Conservation (phyloP, 805 yeast genomes). For the Candida ovalis region DNA sequence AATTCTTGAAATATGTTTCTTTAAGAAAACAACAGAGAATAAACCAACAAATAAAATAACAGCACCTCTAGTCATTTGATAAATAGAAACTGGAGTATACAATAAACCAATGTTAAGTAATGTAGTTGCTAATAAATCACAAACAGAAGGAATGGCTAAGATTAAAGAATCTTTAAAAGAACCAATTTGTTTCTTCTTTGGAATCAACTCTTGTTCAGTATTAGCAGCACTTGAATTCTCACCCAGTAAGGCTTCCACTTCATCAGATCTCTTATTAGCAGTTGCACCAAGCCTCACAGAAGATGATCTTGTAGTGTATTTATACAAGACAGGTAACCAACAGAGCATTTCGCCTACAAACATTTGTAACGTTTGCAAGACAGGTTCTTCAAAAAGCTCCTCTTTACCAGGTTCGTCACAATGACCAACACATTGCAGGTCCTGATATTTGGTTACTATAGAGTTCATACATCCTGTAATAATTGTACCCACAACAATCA, state of each 20-base stretch:
- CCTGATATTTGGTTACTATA: conserved; percentile 70
- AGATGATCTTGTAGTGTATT: conserved; percentile 1
- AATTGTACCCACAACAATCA: conserved; percentile 49
- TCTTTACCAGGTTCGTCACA: conserved; percentile 48
- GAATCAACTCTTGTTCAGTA: not conserved
- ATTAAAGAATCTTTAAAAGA: conserved; percentile 29
- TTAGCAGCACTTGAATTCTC: not conserved
- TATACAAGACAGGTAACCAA: conserved; percentile 31
- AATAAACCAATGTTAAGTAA: conserved; percentile 71
- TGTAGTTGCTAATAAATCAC: conserved; percentile 73
- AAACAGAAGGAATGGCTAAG: conserved; percentile 59
- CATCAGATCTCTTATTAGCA: conserved; percentile 2
- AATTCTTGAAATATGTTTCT: conserved; percentile 47
- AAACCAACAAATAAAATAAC: conserved; percentile 72
- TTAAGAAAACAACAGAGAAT: conserved; percentile 60
- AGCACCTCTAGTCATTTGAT: conserved; percentile 84
- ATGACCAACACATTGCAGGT: conserved; percentile 61
- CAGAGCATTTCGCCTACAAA: conserved; percentile 62
- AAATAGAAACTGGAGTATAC: conserved; percentile 73
- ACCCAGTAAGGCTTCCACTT: not conserved
- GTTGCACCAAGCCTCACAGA: conserved; percentile 2
- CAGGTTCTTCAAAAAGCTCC: conserved; percentile 68
- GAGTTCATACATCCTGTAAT: conserved; percentile 72
- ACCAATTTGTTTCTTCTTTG: conserved; percentile 8
- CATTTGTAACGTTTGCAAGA: conserved; percentile 77